Percentiles rank a stretch among this genome's conserved stretches.
These are phyloP conservation scores for Zygotorulaspora mrakii DNA, from an alignment of 1,139 yeast species.

Conservation along the genomic window DNA sequence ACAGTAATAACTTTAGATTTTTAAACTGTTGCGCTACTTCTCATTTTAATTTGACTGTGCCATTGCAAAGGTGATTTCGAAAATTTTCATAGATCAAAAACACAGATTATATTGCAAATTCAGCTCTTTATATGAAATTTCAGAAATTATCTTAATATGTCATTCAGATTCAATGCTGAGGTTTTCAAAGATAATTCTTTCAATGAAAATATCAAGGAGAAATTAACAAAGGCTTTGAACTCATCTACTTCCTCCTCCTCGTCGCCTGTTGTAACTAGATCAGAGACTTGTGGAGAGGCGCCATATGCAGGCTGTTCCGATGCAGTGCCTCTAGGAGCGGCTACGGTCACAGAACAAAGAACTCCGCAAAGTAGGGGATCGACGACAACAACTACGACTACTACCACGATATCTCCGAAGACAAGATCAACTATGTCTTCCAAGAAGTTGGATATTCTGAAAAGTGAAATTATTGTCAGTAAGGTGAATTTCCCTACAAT, in stretches of 20 bases:
- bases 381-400: slow-evolving; percentile 4
- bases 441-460: slow-evolving; percentile 29
- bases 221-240: slow-evolving; percentile 31
- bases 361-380: neutral
- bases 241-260: slow-evolving; percentile 17
- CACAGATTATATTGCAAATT: too few species aligned
- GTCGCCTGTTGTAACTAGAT: slow-evolving; percentile 6
- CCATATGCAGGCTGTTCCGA: too few species aligned
- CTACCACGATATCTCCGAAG: slow-evolving; percentile 6
- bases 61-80: too few species aligned
- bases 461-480: slow-evolving; percentile 33
- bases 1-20: too few species aligned
- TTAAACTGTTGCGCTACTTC: too few species aligned
- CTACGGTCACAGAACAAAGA: neutral
- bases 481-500: slow-evolving; percentile 33
- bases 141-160: slow-evolving; percentile 31
- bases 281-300: slow-evolving; percentile 4
- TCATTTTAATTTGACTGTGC: too few species aligned
- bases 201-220: slow-evolving; percentile 31
- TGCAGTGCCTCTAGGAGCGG: neutral
- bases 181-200: slow-evolving; percentile 33
- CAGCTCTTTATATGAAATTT: too few species aligned
- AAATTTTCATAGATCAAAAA: too few species aligned
- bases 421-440: slow-evolving; percentile 14
- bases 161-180: slow-evolving; percentile 32